phyloP scores from a whole-genome alignment of 2,329 filamentous ascomycete genomes.

The Penicillium occitanis region DNA sequence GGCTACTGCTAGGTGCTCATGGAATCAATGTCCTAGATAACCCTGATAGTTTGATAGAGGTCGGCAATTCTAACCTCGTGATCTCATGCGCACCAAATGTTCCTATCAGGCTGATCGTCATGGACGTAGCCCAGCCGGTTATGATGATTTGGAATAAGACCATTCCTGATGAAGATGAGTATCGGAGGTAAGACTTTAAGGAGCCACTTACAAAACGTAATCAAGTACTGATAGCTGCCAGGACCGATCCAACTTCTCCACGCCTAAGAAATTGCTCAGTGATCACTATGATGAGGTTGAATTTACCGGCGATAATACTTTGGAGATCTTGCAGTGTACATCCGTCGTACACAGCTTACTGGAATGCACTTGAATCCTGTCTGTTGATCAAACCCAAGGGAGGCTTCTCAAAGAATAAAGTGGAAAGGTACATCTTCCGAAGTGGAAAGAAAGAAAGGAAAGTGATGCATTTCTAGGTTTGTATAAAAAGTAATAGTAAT shows the following conservation, averaged over 20 bases:
- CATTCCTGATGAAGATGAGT: background rate
- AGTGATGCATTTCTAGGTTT: background rate
- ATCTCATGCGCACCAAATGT: conserved; percentile 34
- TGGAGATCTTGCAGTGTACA: conserved; percentile 13
- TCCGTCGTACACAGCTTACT: conserved; percentile 59
- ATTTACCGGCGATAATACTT: conserved; percentile 6
- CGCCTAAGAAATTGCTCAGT: conserved; percentile 9
- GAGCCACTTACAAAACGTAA: background rate
- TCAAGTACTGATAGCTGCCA: conserved; percentile 1
- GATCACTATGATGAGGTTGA: conserved; percentile 16
- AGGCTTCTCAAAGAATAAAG: too few relatives aligned
- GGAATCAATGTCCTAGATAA: conserved; percentile 30
- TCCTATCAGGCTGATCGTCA: conserved; percentile 39
- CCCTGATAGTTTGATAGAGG: conserved; percentile 35
- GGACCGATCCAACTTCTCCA: conserved; percentile 10
- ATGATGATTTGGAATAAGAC: conserved; percentile 27
- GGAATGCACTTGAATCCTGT: background rate
- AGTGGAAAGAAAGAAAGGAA: background rate
- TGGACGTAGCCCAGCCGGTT: conserved; percentile 37
- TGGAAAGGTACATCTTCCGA: too few relatives aligned
- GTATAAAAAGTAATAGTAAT: background rate
- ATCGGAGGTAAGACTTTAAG: background rate
- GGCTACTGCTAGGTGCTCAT: conserved; percentile 8
- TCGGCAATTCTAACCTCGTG: conserved; percentile 37
- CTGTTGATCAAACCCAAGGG: too few relatives aligned